Base-by-base conservation (phyloP, 2,329 filamentous ascomycete genomes). In the Claviceps humidiphila region DNA sequence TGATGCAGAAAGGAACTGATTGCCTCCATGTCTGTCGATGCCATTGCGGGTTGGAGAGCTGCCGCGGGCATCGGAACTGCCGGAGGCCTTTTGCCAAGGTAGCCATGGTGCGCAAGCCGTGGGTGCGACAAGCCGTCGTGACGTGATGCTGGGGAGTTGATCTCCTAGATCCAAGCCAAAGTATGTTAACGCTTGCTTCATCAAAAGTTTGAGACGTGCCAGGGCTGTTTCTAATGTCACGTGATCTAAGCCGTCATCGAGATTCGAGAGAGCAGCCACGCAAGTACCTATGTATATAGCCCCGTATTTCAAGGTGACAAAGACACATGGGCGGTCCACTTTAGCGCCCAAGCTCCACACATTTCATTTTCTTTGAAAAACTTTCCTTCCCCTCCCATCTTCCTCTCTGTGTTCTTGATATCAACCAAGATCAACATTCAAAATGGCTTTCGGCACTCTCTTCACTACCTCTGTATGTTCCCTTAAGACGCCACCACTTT, bases 401-500 rank as follows among this genome's bases (percentile, higher is more conserved):
- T 9, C 14, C n/a, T 44, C 22, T 38, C 51, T 34, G 45, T 37
- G 54, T 50, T 30, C 54, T 45, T 49, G 16, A 43, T 11, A 34
- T 55, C 54, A 54, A 56, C 58, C 26, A 26, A 44, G 26, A 51
- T 51, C 26, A 58, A 60, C 64, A 67, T 66, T 70, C 76, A 88
- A 80, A 72, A 94, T 95, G 86, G 80, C 87, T 70, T 97, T 98
- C 81, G 93, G 93, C 77, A 98, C 95, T 80, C 82, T 98, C 68
- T 97, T 93, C 82, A 87, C 85, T 70, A 82, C 80, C 72, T 70
- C 81, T 75, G 91, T 95, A 84, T 63, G 71, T 49, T 55, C 52
- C 41, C 22, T 34, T 6, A 50, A 24, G n/a, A 34, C 30, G 30
- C 8, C 9, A 34, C 9, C 9, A n/a, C 54, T 17, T 39, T 39